Base-by-base conservation (phyloP, 257 asterid species). In the Plantago elongata region DNA sequence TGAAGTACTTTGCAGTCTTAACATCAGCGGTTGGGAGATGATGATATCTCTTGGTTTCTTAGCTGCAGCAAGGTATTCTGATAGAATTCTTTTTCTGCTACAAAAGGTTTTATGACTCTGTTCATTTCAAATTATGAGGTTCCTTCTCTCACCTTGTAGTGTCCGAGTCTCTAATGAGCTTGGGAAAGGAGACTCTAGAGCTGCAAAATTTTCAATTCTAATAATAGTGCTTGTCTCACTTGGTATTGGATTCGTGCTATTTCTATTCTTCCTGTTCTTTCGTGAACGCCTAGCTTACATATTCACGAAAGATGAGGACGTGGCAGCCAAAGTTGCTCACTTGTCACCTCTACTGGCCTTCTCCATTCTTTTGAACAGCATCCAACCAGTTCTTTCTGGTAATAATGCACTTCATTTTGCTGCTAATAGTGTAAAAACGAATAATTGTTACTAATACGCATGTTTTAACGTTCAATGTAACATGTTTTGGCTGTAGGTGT, bases 11-110 rank as follows among this genome's bases (percentile, higher is more conserved):
- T 75, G 74, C 82, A 87, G 95, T 64, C 82, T 87, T 50, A 80
- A 75, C 69, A 84, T 87, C 51, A 87, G 57, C 68, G 90, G 93
- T 30, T 84, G 95, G 95, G 94, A 80, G 61, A 76, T 82, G 88
- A 87, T 87, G 88, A 77, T 87, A 56, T 78, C 88, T 45, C 64
- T 87, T 40, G 95, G 93, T 59, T 87, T 87, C 84, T 42, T 77
- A 69, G 88, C 72, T 59, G 90, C 90, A 48, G 87, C 86, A 18
- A 80, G 95, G 95, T 87, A 78, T 18, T 50, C 38, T 18, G 22
- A 10, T 58, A 10, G 8, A 11, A 14, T 51, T 50, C 49, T 43
- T 37, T 11, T 27, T 42, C 44, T 4, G 42, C 3, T 16, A 2
- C 13, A 57, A 17, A n/a, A 47, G 1, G 11, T 47, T 17, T 11